A percentile compares a stretch with the other conserved stretches of the same genome.
phyloP scores from a whole-genome alignment of 768 basidiomycete genomes.

The Calocybe indica region DNA sequence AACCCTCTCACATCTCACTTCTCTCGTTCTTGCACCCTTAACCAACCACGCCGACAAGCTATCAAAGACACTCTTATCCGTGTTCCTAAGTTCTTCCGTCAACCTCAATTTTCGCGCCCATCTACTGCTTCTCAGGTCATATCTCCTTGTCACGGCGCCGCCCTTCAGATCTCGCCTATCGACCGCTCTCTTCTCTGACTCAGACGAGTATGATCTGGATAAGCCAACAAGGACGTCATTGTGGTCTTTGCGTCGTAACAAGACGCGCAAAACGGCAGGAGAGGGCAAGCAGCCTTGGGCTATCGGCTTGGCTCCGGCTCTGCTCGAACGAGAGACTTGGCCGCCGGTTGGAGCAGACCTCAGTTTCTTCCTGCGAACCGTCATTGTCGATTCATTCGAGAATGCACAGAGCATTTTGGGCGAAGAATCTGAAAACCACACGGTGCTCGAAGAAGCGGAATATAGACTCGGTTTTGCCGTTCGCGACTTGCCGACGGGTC shows the following conservation, averaged over 20 bases:
- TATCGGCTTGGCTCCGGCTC: constrained; percentile 65
- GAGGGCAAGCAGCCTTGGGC: constrained; percentile 40
- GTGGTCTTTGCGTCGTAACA: constrained; percentile 25
- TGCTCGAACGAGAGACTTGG: constrained; percentile 77
- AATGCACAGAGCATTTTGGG: constrained; percentile 23
- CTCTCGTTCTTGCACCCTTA: constrained; percentile 58
- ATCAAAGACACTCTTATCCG: constrained; percentile 57
- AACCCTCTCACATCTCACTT: constrained; percentile 53
- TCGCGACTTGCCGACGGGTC: constrained; percentile 59
- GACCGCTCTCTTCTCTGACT: constrained; percentile 73
- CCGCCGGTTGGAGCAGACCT: constrained; percentile 84
- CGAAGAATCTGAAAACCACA: constrained; percentile 10
- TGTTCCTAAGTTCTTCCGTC: constrained; percentile 59
- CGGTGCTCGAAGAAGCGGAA: constrained; percentile 56
- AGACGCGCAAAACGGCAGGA: constrained; percentile 14
- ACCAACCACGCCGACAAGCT: constrained; percentile 56
- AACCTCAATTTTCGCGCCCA: constrained; percentile 68
- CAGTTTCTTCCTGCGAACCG: constrained; percentile 76
- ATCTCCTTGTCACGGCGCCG: constrained; percentile 66
- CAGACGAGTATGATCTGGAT: constrained; percentile 41
- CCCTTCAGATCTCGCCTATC: constrained; percentile 68
- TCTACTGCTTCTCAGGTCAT: constrained; percentile 64
- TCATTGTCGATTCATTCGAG: constrained; percentile 78
- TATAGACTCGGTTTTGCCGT: constrained; percentile 82
- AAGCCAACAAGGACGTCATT: constrained; percentile 25